phyloP scores from a whole-genome alignment of 2,329 filamentous ascomycete genomes.

The Calonectria henricotiae region DNA sequence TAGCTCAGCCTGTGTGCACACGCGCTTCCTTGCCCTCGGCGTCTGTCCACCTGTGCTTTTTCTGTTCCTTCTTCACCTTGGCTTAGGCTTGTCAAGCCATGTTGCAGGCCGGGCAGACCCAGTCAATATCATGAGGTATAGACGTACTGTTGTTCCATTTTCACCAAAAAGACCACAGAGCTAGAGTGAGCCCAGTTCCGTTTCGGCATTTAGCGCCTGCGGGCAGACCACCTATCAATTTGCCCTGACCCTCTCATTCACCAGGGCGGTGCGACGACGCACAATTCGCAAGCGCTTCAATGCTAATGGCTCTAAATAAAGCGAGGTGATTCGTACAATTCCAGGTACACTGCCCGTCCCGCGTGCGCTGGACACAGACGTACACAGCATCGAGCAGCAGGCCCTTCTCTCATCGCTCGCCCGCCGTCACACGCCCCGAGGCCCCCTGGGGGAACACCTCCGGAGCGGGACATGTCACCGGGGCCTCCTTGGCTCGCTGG shows the following conservation, averaged over 20 bases:
- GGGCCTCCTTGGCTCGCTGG: constrained; percentile 44
- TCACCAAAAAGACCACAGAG: constrained; percentile 3
- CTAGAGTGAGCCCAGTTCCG: constrained; percentile 27
- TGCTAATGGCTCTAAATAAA: constrained; percentile 11
- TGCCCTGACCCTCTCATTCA: constrained; percentile 41
- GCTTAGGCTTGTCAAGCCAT: constrained; percentile 23
- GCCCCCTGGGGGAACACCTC: constrained; percentile 44
- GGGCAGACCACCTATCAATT: constrained; percentile 47
- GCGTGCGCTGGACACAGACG: constrained; percentile 25
- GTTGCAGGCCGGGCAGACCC: constrained; percentile 32
- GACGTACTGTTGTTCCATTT: constrained; percentile 29
- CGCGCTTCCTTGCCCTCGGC: constrained; percentile 34
- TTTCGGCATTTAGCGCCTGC: constrained; percentile 46
- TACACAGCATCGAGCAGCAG: not conserved
- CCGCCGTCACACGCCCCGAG: constrained; percentile 25
- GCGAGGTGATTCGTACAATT: constrained; percentile 26
- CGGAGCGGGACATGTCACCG: constrained; percentile 45
- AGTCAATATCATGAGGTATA: constrained; percentile 31
- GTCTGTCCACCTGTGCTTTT: constrained; percentile 30
- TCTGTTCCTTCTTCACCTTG: constrained; percentile 4
- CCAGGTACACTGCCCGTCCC: constrained; percentile 24
- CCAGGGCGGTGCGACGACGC: constrained; percentile 27
- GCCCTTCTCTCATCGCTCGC: constrained; percentile 17
- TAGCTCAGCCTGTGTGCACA: constrained; percentile 9
- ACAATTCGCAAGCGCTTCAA: constrained; percentile 29